These are phyloP conservation scores for Mucor plumbeus DNA, from an alignment of 371 early-diverging fungal species.

Conservation along the genomic window DNA sequence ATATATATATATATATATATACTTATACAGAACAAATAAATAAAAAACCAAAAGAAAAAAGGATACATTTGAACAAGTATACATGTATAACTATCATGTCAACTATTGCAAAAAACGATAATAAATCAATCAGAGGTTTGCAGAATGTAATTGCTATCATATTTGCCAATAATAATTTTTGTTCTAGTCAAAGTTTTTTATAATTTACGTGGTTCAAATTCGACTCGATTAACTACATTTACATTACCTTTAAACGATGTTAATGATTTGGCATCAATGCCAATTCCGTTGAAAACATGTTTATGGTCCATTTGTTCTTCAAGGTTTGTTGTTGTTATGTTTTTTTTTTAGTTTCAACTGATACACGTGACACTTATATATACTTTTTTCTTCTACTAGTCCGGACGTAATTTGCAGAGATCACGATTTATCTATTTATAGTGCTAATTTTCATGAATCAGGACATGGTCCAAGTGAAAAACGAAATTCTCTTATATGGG, in stretches of 20 bases:
- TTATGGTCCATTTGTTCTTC: conserved; percentile 52
- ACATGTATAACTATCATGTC: conserved; percentile 1
- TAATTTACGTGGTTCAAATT: conserved; percentile 24
- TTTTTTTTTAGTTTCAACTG: conserved; percentile 20
- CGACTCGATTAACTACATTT: conserved; percentile 44
- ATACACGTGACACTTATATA: conserved; percentile 28
- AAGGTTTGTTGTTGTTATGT: conserved; percentile 34
- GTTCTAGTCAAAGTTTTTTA: conserved; percentile 22
- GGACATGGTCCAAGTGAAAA: conserved; percentile 17
- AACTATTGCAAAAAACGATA: conserved; percentile 5
- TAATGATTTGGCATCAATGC: conserved; percentile 18
- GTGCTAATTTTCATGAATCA: conserved; percentile 51
- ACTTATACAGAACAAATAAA: no score
- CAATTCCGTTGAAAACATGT: conserved; percentile 40
- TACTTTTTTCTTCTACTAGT: conserved; percentile 23
- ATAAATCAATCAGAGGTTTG: conserved; percentile 18
- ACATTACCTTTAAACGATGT: conserved; percentile 9
- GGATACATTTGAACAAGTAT: not conserved
- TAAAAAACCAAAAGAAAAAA: not conserved
- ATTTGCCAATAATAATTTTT: conserved; percentile 1
- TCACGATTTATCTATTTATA: conserved; percentile 52
- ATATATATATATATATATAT: no score
- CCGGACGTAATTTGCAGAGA: conserved; percentile 55
- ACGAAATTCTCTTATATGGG: conserved; percentile 41
- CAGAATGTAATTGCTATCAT: not conserved